phyloP scores from a whole-genome alignment of 108 stramenopile species.

The Cyclostephanos tholiformis region DNA sequence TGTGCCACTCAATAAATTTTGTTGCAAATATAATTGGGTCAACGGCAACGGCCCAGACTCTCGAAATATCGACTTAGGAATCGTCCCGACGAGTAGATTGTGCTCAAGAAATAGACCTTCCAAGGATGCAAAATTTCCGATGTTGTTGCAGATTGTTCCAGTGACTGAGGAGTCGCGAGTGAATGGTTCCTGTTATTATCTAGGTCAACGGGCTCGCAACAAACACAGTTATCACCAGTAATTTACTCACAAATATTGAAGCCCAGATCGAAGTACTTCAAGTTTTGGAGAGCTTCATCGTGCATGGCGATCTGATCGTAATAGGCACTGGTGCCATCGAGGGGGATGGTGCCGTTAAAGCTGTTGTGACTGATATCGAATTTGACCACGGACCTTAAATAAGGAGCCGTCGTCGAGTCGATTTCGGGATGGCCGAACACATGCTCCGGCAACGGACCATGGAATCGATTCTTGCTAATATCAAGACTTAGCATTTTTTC shows the following conservation, averaged over 20 bases:
- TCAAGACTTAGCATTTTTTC: conserved; percentile 32
- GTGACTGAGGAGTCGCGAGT: conserved; percentile 3
- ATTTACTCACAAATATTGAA: conserved; percentile 33
- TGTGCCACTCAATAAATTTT: conserved; percentile 45
- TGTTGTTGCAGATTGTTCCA: conserved; percentile 53
- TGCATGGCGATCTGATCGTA: conserved; percentile 17
- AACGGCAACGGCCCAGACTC: conserved; percentile 45
- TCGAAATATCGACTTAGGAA: conserved; percentile 46
- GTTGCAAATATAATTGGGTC: conserved; percentile 45
- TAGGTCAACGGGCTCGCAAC: neutral
- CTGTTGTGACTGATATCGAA: conserved; percentile 54
- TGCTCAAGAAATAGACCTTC: conserved; percentile 45
- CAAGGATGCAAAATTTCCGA: conserved; percentile 36
- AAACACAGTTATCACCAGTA: neutral
- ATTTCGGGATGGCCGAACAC: conserved; percentile 43
- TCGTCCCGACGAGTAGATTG: conserved; percentile 49
- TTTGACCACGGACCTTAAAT: conserved; percentile 32
- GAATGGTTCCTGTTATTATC: neutral
- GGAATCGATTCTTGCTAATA: conserved; percentile 43
- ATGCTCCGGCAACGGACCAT: conserved; percentile 27
- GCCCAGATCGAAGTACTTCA: conserved; percentile 44
- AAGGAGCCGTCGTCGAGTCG: conserved; percentile 31
- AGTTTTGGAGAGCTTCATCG: conserved; percentile 40
- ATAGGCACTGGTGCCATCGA: conserved; percentile 33
- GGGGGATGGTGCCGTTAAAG: conserved; percentile 50